Percentiles rank a stretch among this genome's conserved stretches.
phyloP scores from a whole-genome alignment of 805 yeast genomes.

The Starmera pachycereana region DNA sequence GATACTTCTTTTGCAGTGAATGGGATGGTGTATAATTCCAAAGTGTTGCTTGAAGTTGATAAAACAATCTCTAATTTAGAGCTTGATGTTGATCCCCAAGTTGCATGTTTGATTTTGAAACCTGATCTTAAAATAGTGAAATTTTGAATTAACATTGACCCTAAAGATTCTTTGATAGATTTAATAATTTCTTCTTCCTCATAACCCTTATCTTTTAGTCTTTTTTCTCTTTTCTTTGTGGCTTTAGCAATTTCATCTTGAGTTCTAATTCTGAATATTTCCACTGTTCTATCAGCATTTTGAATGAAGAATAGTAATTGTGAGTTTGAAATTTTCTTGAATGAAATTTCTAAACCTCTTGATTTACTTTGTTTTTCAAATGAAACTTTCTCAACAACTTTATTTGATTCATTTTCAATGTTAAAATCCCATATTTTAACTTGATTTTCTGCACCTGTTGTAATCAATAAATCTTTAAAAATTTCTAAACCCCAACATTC shows the following conservation, averaged over 20 bases:
- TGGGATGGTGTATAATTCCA: conserved; percentile 60
- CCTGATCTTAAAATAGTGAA: conserved; percentile 56
- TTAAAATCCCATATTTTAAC: conserved; percentile 77
- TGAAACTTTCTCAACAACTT: conserved; percentile 48
- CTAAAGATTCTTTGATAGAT: conserved; percentile 35
- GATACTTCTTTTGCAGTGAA: conserved; percentile 46
- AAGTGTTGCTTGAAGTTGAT: conserved; percentile 61
- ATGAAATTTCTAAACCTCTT: conserved; percentile 52
- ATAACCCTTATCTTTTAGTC: conserved; percentile 64
- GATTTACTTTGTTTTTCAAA: conserved; percentile 71
- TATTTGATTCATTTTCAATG: conserved; percentile 37
- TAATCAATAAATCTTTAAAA: conserved; percentile 35
- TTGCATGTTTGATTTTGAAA: conserved; percentile 52
- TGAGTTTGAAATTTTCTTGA: conserved; percentile 28
- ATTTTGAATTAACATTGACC: conserved; percentile 55
- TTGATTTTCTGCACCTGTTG: conserved; percentile 75
- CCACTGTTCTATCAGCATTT: conserved; percentile 73
- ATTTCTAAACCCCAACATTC: conserved; percentile 85
- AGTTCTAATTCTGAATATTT: conserved; percentile 67
- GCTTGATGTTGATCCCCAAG: conserved; percentile 46
- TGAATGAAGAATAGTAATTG: conserved; percentile 50
- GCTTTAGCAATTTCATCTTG: conserved; percentile 74
- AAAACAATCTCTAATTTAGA: conserved; percentile 50
- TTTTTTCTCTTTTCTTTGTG: conserved; percentile 61
- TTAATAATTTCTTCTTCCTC: conserved; percentile 46